These are phyloP conservation scores for Falciphora oryzae DNA, from an alignment of 2,329 filamentous ascomycete species.

Conservation along the genomic window DNA sequence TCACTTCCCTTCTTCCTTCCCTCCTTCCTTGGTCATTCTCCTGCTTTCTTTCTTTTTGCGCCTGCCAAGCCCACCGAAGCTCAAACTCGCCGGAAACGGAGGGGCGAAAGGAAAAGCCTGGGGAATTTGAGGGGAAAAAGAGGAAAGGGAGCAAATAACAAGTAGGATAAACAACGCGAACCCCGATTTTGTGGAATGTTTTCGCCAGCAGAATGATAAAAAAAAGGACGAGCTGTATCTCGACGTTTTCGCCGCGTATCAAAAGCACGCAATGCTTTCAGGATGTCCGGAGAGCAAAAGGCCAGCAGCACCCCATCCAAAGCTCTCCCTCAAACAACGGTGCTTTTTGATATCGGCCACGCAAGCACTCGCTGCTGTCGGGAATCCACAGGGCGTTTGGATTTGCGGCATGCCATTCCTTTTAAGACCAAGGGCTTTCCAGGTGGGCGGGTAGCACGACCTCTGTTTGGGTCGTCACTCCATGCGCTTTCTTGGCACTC, in stretches of 20 bases:
- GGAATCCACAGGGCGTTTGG: neutral
- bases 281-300: neutral
- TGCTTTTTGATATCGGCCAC: neutral
- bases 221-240: neutral
- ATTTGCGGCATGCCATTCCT: neutral
- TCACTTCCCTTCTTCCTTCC: neutral
- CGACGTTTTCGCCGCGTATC: neutral
- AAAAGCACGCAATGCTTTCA: neutral
- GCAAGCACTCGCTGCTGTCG: neutral
- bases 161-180: neutral
- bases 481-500: neutral
- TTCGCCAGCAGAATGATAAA: neutral
- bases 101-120: too few relatives aligned
- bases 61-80: neutral
- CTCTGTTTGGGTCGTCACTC: too few relatives aligned
- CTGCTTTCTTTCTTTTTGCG: too few relatives aligned
- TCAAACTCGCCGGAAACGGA: neutral
- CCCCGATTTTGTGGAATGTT: neutral
- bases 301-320: neutral
- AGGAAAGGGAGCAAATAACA: neutral
- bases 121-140: neutral
- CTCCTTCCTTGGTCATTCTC: neutral
- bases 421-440: neutral
- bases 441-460: neutral
- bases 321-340: too few relatives aligned